phyloP scores from a whole-genome alignment of 768 basidiomycete genomes.

The Pisolithus orientalis region DNA sequence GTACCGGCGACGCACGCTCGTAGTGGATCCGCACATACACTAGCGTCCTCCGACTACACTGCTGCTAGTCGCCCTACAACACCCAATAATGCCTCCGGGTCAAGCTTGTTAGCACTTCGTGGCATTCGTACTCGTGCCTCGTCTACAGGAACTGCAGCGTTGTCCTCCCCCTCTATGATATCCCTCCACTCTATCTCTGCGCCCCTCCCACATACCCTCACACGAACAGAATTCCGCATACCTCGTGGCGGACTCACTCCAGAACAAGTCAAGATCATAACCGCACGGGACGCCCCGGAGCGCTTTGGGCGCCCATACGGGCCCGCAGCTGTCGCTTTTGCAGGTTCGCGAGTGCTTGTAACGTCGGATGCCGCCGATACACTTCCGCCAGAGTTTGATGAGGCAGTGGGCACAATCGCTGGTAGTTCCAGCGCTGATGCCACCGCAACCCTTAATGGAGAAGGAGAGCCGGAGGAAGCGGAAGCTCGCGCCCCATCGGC shows the following conservation, averaged over 20 bases:
- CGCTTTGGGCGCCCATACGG: conserved; percentile 77
- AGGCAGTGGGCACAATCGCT: not conserved
- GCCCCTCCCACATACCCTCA: conserved; percentile 67
- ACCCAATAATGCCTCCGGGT: conserved; percentile 32
- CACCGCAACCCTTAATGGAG: not conserved
- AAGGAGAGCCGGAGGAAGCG: not conserved
- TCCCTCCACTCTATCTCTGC: conserved; percentile 71
- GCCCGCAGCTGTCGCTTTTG: conserved; percentile 61
- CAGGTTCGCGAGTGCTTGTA: conserved; percentile 38
- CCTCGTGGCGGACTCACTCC: conserved; percentile 41
- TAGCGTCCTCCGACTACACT: conserved; percentile 18
- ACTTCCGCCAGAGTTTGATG: conserved; percentile 52
- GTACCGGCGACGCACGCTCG: conserved; percentile 13
- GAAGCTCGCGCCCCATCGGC: not conserved
- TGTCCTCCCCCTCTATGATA: conserved; percentile 62
- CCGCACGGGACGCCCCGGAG: conserved; percentile 57
- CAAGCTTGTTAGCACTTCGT: conserved; percentile 21
- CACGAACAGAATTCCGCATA: conserved; percentile 65
- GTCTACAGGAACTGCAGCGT: conserved; percentile 14
- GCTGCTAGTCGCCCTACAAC: conserved; percentile 28
- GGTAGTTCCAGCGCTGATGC: not conserved
- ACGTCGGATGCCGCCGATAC: conserved; percentile 11
- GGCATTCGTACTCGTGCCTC: conserved; percentile 37
- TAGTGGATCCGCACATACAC: conserved; percentile 15
- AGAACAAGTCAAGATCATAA: conserved; percentile 61